Conservation (phyloP, 2,329 filamentous ascomycete species). For the Dothideomycetes sp. region DNA sequence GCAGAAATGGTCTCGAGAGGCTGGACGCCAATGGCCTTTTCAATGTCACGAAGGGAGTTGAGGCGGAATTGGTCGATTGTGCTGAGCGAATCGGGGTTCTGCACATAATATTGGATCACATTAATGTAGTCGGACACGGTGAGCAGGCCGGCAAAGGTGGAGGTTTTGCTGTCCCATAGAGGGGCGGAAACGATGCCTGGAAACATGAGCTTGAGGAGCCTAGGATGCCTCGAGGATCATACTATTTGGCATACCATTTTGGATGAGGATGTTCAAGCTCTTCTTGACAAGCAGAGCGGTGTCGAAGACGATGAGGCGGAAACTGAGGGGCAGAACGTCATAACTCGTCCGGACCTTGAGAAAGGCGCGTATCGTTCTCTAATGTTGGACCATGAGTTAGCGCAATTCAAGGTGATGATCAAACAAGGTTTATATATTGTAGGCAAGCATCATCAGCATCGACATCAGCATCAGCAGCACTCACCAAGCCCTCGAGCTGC, state of each 20-base stretch:
- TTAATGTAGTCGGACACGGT: slow-evolving; percentile 98
- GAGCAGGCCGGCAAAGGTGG: slow-evolving; percentile 84
- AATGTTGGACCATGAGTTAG: slow-evolving; percentile 6
- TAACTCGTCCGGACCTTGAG: slow-evolving; percentile 94
- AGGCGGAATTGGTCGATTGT: slow-evolving; percentile 90
- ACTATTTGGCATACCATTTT: slow-evolving; percentile 70
- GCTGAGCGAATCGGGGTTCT: slow-evolving; percentile 80
- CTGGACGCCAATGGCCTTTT: slow-evolving; percentile 81
- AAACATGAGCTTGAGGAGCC: neutral
- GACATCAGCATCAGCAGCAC: slow-evolving; percentile 22
- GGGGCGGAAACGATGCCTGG: slow-evolving; percentile 93
- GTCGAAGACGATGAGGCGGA: slow-evolving; percentile 90
- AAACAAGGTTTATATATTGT: too few species aligned
- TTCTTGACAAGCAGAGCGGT: slow-evolving; percentile 93
- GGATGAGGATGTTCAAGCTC: slow-evolving; percentile 86
- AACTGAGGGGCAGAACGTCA: slow-evolving; percentile 92
- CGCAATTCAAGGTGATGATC: too few species aligned
- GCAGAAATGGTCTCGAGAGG: slow-evolving; percentile 95
- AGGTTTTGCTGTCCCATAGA: slow-evolving; percentile 88
- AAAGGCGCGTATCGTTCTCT: slow-evolving; percentile 91
- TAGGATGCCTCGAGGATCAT: too few species aligned
- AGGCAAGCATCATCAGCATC: slow-evolving; percentile 8
- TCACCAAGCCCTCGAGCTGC: slow-evolving; percentile 67
- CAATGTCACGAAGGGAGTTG: slow-evolving; percentile 87
- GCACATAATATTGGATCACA: slow-evolving; percentile 97